Evolutionary conservation across 139 green algal species (phyloP), one percentile per base, ranked within the genome.

Genomic region (Chlorella ohadii): DNA sequence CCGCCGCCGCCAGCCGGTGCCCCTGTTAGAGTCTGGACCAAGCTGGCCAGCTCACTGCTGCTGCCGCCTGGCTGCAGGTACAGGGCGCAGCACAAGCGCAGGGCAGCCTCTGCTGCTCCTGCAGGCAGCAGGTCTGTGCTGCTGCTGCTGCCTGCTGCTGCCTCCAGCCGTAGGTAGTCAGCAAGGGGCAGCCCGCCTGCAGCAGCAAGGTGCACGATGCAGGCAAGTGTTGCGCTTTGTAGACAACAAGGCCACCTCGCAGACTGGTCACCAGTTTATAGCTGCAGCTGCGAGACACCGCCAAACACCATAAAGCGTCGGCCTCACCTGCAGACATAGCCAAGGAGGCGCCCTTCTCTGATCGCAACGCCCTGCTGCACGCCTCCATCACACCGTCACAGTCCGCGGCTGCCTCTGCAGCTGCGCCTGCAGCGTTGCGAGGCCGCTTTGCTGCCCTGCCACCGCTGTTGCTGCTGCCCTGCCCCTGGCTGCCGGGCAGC

Each of bases 151-250:
- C 11, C 15, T 16, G 76, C 78, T 23, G 78, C 70, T 6, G 67
- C 76, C 64, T 84, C 79, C 19, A 77, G 47, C 16, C 44, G 66
- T 0, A 84, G 66, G 15, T 70, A 68, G 9, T 31, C 65, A 2
- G 44, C 3, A 1, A 84, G 66, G 3, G 65, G 44, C 39, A 84
- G 79, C 44, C 67, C 67, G 66, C 79, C 79, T 84, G 79, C 65
- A 65, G 11, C 27, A n/a, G 28, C 3, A 9, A 6, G 2, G 65
- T 11, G 25, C 70, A 59, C 0, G 15, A 28, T 61, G 38, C 70
- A 76, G 12, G 71, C n/a, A 39, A 7, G 9, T 9, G 34, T 20
- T 41, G 38, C 16, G 34, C 9, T 31, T 25, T 27, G 25, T 7
- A 19, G 16, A 36, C 25, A 63, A 25, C 27, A 3, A 61, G 33